phyloP scores from a whole-genome alignment of 768 basidiomycete species.

The Podaxis mareebaensis region DNA sequence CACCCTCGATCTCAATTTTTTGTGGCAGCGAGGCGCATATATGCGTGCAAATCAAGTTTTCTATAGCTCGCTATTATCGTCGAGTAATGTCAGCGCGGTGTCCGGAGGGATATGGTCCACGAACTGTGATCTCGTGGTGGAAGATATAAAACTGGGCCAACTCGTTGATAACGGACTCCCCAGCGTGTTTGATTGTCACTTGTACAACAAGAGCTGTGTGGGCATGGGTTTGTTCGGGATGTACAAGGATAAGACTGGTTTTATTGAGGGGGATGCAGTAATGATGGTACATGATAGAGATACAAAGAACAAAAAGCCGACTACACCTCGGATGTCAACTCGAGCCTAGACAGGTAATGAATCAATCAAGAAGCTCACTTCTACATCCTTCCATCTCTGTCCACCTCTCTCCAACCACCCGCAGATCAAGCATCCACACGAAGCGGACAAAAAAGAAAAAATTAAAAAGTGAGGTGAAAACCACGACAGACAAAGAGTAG shows the following conservation, averaged over 20 bases:
- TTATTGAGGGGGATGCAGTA: constrained; percentile 35
- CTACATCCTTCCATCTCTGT: neutral
- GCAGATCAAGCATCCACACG: constrained; percentile 12
- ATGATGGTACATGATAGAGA: constrained; percentile 17
- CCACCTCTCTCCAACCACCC: neutral
- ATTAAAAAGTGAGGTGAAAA: constrained; percentile 16
- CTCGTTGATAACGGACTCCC: constrained; percentile 23
- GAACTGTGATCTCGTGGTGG: constrained; percentile 39
- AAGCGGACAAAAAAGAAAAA: constrained; percentile 25
- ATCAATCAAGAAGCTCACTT: constrained; percentile 8
- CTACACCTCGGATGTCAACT: neutral
- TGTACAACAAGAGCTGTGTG: constrained; percentile 26
- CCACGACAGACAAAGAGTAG: constrained; percentile 64
- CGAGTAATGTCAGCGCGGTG: neutral
- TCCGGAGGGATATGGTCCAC: constrained; percentile 8
- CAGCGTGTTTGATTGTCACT: constrained; percentile 31
- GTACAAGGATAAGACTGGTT: constrained; percentile 35
- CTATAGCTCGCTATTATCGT: constrained; percentile 31
- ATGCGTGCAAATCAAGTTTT: constrained; percentile 33
- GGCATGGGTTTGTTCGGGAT: neutral
- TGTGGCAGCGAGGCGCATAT: constrained; percentile 29
- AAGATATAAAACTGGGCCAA: constrained; percentile 28
- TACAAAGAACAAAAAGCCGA: neutral
- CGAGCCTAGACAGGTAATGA: neutral
- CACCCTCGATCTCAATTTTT: constrained; percentile 29